Evolutionary conservation across 2,329 filamentous ascomycete genomes (phyloP), one percentile per base, ranked within the genome.

Genomic region (Colletotrichum cereale): DNA sequence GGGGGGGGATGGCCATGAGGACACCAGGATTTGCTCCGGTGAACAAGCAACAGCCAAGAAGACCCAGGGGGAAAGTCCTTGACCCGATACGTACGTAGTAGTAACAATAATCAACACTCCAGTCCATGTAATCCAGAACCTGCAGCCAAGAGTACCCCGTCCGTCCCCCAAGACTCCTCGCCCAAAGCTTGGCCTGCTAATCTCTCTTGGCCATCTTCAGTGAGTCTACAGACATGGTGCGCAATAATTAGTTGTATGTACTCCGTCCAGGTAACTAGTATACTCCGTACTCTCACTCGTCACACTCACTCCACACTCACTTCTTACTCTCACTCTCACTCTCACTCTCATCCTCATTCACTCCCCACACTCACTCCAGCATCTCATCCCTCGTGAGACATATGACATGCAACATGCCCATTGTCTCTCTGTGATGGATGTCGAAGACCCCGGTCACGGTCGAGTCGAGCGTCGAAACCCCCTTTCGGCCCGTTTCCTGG

Each of bases 401-500:
- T 26, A 18, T 34, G 57, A 38, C 44, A 52, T 40, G 24, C n/a
- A 26, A 18, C 40, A 18, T 26, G 29, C 40, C 38, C 21, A 34
- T 5, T 34, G 40, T 42, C 14, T 42, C 40, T 2, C 40, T n/a
- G n/a, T n/a, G 31, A 24, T 61, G 5, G 5, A 21, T 36, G 31
- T 29, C 31, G 24, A 44, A n/a, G 34, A 11, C 40, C 67, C 62
- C 48, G 24, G 67, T 47, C 50, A 18, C 55, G 50, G 47, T 57
- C 57, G 50, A 42, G 56, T 67, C 38, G 48, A 62, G 40, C 34
- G 56, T 67, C 31, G 40, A 67, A 71, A 57, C 48, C 50, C 44
- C 56, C 67, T 62, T 67, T 71, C 67, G 67, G 67, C 67, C 67
- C 67, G 63, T 71, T 67, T 71, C 26, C 63, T 48, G n/a, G 12